Base-by-base conservation (phyloP, 306 rosid genomes). In the Cucurbita pepo region DNA sequence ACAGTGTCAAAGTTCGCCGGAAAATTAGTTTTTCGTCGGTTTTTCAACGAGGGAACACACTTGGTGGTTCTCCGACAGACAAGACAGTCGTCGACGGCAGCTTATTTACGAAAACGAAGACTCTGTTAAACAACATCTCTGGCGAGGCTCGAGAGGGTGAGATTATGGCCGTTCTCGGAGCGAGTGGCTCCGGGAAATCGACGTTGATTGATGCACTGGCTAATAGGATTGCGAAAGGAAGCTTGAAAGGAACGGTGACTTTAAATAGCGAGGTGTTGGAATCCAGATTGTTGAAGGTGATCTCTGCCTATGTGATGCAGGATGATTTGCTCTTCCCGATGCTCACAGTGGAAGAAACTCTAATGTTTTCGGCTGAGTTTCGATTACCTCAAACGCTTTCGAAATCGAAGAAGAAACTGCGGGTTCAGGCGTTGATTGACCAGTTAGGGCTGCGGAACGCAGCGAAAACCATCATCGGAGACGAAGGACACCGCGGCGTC, bases 261-360 rank as follows among this genome's bases (percentile, higher is more conserved):
- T 71, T 94, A 8, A 94, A 94, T 81, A 96, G 97, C 56, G 97
- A 94, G 81, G 79, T 77, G 0, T 13, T 94, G 47, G 96, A 84
- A 37, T 94, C 99, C 11, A 76, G 96, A 18, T 81, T 94, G 0
- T 60, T 89, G 74, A 94, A 91, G 69, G 95, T 86, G 79, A 94
- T 94, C 12, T 91, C 99, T 0, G 99, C 97, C 8, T 94, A 94
- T 75, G 99, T 94, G 10, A 94, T 94, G 99, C 99, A 94, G 41
- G 99, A 94, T 67, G 99, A 94, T 61, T 85, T 94, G 3, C 66
- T 94, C n/a, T 94, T 91, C 52, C 99, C 99, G 3, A 94, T 94
- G 99, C 89, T 94, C 19, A 94, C 99, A 0, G 99, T 94, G 4
- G 96, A 94, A 69, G 99, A 94, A 76, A 91, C 99, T 1, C 88